These are phyloP conservation scores for Pisolithus orientalis DNA, from an alignment of 768 basidiomycete species.

Conservation along the genomic window DNA sequence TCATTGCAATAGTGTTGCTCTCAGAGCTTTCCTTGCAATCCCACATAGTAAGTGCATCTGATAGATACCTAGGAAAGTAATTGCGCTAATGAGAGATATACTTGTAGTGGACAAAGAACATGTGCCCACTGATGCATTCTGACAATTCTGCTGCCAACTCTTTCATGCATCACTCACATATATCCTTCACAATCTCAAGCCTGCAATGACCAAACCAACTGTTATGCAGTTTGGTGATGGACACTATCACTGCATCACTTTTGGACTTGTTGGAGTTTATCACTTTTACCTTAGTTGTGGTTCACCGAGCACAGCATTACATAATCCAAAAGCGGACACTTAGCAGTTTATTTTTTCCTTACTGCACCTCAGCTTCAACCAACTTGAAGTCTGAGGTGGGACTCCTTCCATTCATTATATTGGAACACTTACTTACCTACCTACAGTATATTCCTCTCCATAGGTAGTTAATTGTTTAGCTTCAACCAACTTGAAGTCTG, in stretches of 20 bases:
- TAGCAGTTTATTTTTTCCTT: too few relatives aligned
- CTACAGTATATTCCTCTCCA: too few relatives aligned
- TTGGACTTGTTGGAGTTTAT: too few relatives aligned
- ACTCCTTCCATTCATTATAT: too few relatives aligned
- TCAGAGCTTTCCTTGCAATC: conserved; percentile 23
- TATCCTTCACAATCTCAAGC: conserved; percentile 20
- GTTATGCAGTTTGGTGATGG: conserved; percentile 25
- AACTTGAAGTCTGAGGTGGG: too few relatives aligned
- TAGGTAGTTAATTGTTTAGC: too few relatives aligned
- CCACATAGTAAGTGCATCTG: conserved; percentile 23
- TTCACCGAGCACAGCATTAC: too few relatives aligned
- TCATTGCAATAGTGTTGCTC: conserved; percentile 2
- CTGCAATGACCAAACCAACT: conserved; percentile 21
- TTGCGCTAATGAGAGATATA: not conserved
- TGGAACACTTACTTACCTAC: too few relatives aligned
- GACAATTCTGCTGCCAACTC: conserved; percentile 23
- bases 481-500: too few relatives aligned
- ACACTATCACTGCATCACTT: conserved; percentile 21
- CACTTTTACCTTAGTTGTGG: too few relatives aligned
- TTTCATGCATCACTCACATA: conserved; percentile 20
- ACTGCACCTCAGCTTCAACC: too few relatives aligned
- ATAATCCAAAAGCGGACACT: too few relatives aligned
- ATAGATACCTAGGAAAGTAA: not conserved
- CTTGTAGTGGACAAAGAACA: conserved; percentile 6
- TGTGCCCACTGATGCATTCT: conserved; percentile 11